Percentiles rank a stretch among this genome's conserved stretches.
Evolutionary conservation across 139 green algal species (phyloP).

Genomic region (Pseudopediastrum boryanum): DNA sequence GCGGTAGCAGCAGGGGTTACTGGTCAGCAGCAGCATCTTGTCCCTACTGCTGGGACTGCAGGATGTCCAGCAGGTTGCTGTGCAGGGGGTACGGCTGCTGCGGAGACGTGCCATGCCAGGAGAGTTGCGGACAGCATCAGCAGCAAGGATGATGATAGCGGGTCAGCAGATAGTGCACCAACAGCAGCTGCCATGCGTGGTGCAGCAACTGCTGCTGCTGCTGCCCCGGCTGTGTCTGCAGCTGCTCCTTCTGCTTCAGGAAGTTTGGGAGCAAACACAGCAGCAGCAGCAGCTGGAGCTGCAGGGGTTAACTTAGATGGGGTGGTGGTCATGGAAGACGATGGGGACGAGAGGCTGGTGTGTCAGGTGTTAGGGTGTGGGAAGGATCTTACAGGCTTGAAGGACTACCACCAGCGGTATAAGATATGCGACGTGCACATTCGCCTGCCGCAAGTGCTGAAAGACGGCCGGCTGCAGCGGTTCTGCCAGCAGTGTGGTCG

Average conservation of each 20-base stretch:
- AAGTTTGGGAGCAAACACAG: neutral
- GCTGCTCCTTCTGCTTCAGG: neutral
- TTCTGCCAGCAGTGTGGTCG: constrained; percentile 94
- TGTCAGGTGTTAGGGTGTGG: constrained; percentile 72
- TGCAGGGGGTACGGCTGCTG: neutral
- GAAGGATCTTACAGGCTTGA: constrained; percentile 64
- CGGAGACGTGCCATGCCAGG: neutral
- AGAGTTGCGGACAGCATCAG: neutral
- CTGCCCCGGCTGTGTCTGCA: neutral
- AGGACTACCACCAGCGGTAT: constrained; percentile 90
- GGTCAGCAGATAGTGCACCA: neutral
- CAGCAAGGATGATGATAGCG: neutral
- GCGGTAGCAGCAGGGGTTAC: constrained; percentile 3
- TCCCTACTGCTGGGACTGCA: too few species aligned
- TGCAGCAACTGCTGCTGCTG: constrained; percentile 26
- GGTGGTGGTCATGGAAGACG: constrained; percentile 17
- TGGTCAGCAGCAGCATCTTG: neutral
- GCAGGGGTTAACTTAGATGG: neutral
- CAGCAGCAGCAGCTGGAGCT: constrained; percentile 11
- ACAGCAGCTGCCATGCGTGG: neutral
- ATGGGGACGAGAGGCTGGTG: constrained; percentile 39
- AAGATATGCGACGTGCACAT: constrained; percentile 84
- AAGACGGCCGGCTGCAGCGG: constrained; percentile 73
- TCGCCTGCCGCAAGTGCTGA: constrained; percentile 68
- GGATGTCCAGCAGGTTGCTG: too few species aligned